phyloP scores from a whole-genome alignment of 306 rosid genomes.

The Dalbergia oliveri region DNA sequence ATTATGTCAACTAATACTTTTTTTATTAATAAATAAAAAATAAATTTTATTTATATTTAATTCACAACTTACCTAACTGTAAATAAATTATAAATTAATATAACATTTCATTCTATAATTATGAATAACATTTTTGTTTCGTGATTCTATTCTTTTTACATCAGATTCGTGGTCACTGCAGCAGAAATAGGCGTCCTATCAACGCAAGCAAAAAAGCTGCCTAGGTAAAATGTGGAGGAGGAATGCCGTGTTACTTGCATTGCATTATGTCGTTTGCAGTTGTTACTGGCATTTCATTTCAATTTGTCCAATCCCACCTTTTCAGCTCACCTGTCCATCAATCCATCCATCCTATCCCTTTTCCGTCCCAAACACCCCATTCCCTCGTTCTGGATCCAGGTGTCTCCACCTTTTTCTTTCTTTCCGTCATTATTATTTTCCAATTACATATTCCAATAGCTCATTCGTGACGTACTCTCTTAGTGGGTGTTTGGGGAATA shows the following conservation, averaged over 20 bases:
- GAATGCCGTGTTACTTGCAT: background rate
- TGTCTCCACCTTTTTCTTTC: background rate
- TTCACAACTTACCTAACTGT: no score
- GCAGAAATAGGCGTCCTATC: slow-evolving; percentile 54
- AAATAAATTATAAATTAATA: no score
- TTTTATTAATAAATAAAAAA: no score
- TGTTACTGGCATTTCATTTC: slow-evolving; percentile 41
- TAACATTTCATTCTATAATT: no score
- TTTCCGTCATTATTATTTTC: background rate
- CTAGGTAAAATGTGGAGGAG: slow-evolving; percentile 2
- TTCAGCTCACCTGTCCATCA: slow-evolving; percentile 57
- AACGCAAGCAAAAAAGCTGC: slow-evolving; percentile 49
- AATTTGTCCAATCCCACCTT: slow-evolving; percentile 58
- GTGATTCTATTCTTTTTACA: background rate
- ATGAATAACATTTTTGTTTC: no score
- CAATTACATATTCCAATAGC: no score
- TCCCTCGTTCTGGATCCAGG: background rate
- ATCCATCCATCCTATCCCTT: background rate
- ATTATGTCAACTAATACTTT: no score
- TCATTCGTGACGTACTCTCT: no score
- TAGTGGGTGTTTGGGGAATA: no score
- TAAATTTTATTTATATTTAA: no score
- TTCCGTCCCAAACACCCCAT: background rate
- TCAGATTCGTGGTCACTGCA: background rate
- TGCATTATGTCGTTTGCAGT: background rate